Base-by-base conservation (phyloP, 1,284 basidiomycete species). In the Microbotryomycetes sp. region DNA sequence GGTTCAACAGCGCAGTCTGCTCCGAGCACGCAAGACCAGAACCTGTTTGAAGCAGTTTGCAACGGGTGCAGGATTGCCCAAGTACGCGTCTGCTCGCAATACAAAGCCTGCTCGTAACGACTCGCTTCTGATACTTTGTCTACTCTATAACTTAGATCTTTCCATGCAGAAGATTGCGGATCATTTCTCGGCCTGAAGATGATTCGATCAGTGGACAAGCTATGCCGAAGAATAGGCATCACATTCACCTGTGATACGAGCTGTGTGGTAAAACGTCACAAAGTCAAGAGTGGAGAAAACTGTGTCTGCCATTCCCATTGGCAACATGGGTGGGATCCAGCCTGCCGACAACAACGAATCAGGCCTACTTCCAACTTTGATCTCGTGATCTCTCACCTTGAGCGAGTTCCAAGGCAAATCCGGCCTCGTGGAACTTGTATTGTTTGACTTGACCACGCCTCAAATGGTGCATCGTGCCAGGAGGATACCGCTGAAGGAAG, bases 341-440 rank as follows among this genome's bases (percentile, higher is more conserved):
- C 73, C 71, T 73, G 59, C 41, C 27, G 1, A 50, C 23, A 23
- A 11, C 16, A 21, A 45, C 21, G 29, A 26, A n/a, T 9, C 35
- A 18, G 4, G 21, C 23, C 21, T 7, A 35, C 23, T 11, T n/a
- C 11, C 11, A 23, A 11, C 16, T 18, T 16, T 31, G 0, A 9
- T 23, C 28, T 26, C 11, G 6, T 18, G 66, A 63, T 18, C 23
- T 76, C 79, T 51, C 69, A 92, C 91, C 94, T 75, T 87, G 78
- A 49, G 93, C 94, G 70, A 96, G 91, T 76, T 98, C 94, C 67
- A 98, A 78, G 3, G 94, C 94, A 77, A 90, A 98, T 74, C 89
- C 93, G 13, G 89, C 89, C 68, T 92, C 84, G 71, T 90, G 89
- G 88, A 97, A 94, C 76, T 91, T 91, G 79, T 98, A 98, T 77